Percentiles rank a stretch among this genome's conserved stretches.
Conservation (phyloP, 2,329 filamentous ascomycete species). For the Ophiostoma novo-ulmi region DNA sequence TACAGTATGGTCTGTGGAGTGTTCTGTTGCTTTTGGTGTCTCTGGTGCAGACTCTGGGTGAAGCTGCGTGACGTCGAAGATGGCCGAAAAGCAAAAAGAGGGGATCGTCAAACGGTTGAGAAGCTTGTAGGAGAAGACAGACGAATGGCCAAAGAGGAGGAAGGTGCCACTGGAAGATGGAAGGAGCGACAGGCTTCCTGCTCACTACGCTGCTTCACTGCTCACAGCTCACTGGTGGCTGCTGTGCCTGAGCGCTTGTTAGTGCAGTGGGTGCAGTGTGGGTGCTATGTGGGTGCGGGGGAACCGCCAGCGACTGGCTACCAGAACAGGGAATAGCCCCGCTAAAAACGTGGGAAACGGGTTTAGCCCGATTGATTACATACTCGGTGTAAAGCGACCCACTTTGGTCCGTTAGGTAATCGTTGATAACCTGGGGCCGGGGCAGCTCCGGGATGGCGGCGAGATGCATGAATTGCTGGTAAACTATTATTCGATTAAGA, state of each 20-base stretch:
- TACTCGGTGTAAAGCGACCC: conserved; percentile 7
- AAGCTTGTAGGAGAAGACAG: background rate
- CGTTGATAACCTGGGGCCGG: background rate
- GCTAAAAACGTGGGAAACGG: conserved; percentile 22
- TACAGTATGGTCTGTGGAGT: background rate
- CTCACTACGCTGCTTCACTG: background rate
- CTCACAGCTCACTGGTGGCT: background rate
- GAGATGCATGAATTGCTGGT: background rate
- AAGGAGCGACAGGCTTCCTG: conserved; percentile 6
- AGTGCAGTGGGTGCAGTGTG: conserved; percentile 7
- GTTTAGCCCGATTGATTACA: conserved; percentile 15
- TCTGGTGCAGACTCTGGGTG: background rate
- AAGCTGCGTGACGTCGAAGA: background rate
- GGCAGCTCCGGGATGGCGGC: background rate
- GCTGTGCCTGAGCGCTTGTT: conserved; percentile 7
- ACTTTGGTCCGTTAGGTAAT: background rate
- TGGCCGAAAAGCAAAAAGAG: background rate
- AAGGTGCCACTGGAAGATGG: background rate
- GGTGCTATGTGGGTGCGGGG: conserved; percentile 14
- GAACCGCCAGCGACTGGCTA: conserved; percentile 16
- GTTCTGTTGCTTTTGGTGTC: background rate
- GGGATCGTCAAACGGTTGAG: conserved; percentile 13
- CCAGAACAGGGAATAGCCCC: conserved; percentile 12
- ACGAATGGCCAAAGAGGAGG: background rate
- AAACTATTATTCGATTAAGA: too few relatives aligned